Evolutionary conservation across 2,329 filamentous ascomycete genomes (phyloP).

Genomic region (Curvularia spicifera): DNA sequence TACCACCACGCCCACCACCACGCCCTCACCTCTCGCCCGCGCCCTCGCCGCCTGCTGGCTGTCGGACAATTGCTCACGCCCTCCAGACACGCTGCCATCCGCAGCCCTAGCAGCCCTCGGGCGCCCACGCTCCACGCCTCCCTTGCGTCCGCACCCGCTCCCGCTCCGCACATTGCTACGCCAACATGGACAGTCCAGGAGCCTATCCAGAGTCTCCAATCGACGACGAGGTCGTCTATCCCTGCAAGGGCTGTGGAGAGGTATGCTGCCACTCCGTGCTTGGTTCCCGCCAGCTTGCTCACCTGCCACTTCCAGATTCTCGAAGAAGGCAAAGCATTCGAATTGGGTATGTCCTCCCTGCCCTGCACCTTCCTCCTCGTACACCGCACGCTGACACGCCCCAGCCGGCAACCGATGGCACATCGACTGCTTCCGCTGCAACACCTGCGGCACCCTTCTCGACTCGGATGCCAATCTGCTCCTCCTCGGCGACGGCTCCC

Average conservation of each 20-base stretch:
- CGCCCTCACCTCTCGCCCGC: background rate
- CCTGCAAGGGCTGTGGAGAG: conserved; percentile 69
- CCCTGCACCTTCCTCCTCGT: background rate
- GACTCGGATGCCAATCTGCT: conserved; percentile 98
- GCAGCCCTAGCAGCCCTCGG: conserved; percentile 5
- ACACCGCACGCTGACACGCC: conserved; percentile 33
- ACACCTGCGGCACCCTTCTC: conserved; percentile 91
- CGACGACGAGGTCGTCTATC: conserved; percentile 60
- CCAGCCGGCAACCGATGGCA: conserved; percentile 96
- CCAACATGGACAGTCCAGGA: conserved; percentile 61
- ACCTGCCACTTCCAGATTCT: conserved; percentile 71
- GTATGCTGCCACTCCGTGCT: conserved; percentile 25
- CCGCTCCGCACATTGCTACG: background rate
- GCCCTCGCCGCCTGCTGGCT: background rate
- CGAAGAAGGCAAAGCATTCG: conserved; percentile 98
- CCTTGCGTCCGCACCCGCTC: conserved; percentile 7
- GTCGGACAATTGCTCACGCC: background rate
- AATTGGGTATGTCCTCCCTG: conserved; percentile 73
- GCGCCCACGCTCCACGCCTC: conserved; percentile 6
- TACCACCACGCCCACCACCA: conserved; percentile 1
- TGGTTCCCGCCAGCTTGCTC: conserved; percentile 22
- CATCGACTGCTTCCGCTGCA: conserved; percentile 98
- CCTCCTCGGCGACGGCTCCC: conserved; percentile 92
- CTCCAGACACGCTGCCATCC: background rate
- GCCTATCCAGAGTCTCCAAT: conserved; percentile 60